Conservation (phyloP, 495 filamentous ascomycete species). For the Copromyces sp. region DNA sequence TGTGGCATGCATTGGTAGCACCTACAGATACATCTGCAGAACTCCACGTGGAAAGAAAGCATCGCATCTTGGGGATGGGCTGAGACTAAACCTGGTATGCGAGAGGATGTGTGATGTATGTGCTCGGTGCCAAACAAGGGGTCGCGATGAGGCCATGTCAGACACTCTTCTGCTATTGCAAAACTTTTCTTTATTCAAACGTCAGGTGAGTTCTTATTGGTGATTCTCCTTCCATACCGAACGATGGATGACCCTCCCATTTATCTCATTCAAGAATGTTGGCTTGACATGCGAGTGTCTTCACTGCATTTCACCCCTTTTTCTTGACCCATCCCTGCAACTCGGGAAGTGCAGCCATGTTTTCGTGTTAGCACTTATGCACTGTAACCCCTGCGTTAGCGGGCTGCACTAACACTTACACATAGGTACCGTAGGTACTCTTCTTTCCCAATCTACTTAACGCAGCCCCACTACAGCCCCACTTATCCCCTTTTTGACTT, state of each 20-base stretch:
- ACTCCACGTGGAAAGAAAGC: no score
- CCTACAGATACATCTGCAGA: no score
- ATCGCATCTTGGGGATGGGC: not conserved
- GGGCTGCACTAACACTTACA: not conserved
- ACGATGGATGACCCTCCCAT: not conserved
- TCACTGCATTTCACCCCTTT: not conserved
- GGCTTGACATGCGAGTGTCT: not conserved
- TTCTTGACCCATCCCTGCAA: not conserved
- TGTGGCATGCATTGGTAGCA: no score
- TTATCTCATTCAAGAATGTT: not conserved
- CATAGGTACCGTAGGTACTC: not conserved
- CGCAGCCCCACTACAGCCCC: not conserved
- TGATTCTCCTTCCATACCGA: not conserved
- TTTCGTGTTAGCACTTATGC: not conserved
- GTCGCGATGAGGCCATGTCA: not conserved
- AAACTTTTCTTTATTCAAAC: not conserved
- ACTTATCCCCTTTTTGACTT: not conserved
- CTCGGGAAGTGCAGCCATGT: not conserved
- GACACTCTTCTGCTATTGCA: not conserved
- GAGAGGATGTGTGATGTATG: not conserved
- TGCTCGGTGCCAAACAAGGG: not conserved
- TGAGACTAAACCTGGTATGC: not conserved
- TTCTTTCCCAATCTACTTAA: not conserved
- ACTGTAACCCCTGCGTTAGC: not conserved
- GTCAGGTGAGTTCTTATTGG: rapidly evolving